Base-by-base conservation (phyloP, 2,329 filamentous ascomycete species). In the Ophiostoma populinum region DNA sequence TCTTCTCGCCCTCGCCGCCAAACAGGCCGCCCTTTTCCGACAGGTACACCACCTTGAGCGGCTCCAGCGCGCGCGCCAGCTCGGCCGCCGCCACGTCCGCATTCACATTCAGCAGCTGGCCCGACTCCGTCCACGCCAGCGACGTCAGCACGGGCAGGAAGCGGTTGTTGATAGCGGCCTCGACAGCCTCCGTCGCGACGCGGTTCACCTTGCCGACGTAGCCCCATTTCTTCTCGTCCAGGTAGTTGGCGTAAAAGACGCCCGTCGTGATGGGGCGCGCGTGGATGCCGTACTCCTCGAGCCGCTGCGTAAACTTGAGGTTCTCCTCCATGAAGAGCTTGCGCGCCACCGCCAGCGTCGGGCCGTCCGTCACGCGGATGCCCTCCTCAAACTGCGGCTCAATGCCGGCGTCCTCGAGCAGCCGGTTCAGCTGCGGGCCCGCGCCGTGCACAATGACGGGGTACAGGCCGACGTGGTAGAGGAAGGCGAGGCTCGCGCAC, bases 1-100 rank as follows among this genome's bases (percentile, higher is more conserved):
- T 95, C 63, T 93, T 92, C 63, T 87, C 78, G 40, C 79, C 80
- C 43, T 92, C 81, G 40, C 85, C 86, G 52, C 95, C 83, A 59
- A 93, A 92, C 22, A 98, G 62, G 7, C 87, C 90, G 33, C 90
- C 90, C 67, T 95, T 95, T 62, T 98, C 90, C 5, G 85, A 92
- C n/a, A 95, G 67, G 55, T 94, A 98, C 40, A 98, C 86, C 42
- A 95, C 87, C 72, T 98, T 98, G 49, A 95, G 63, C 18, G 90
- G 90, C 57, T 95, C 77, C 36, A 98, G 64, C 38, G 80, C 74
- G 40, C 82, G 76, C 17, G 90, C 87, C 41, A 98, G 66, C 60
- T 94, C 87, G 44, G 86, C 86, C 20, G 90, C 90, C 24, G 87
- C 87, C 42, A 94, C 87, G 56, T 98, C 90, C 24, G 90, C 90